These are phyloP conservation scores for Zygosaccharomyces kombuchaensis DNA, from an alignment of 805 yeast genomes.

Conservation along the genomic window DNA sequence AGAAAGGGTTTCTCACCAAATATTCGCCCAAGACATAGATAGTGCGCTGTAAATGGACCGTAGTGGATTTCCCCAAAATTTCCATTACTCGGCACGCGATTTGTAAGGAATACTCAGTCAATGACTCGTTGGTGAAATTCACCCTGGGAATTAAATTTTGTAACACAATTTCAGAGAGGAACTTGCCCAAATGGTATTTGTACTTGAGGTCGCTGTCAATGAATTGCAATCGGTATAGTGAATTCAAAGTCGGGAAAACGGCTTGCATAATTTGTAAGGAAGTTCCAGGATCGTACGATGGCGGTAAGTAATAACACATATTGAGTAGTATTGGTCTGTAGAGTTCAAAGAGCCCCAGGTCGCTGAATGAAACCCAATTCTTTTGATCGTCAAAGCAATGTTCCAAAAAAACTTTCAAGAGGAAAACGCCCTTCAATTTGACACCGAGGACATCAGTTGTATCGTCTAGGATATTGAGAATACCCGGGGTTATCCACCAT, in stretches of 20 bases:
- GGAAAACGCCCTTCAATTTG: constrained; percentile 25
- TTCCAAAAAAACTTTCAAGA: constrained; percentile 21
- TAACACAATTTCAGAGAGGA: constrained; percentile 26
- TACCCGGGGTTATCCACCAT: constrained; percentile 35
- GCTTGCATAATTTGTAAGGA: constrained; percentile 17
- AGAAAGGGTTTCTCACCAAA: constrained; percentile 27
- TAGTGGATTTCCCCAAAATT: constrained; percentile 9
- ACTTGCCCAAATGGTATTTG: constrained; percentile 13
- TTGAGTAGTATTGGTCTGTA: constrained; percentile 26
- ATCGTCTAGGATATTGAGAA: constrained; percentile 31
- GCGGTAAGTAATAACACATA: constrained; percentile 31
- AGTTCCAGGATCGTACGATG: constrained; percentile 19
- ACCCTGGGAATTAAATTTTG: constrained; percentile 28
- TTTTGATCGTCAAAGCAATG: constrained; percentile 13
- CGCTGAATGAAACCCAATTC: constrained; percentile 23
- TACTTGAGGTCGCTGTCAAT: constrained; percentile 4
- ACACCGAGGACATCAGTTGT: constrained; percentile 25
- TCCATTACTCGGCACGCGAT: constrained; percentile 4
- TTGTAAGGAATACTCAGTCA: constrained; percentile 17
- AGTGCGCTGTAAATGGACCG: constrained; percentile 23
- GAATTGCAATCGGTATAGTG: constrained; percentile 20
- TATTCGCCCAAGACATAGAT: constrained; percentile 29
- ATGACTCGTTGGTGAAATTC: constrained; percentile 18
- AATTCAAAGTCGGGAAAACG: constrained; percentile 23
- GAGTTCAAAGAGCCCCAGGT: constrained; percentile 26